Base-by-base conservation (phyloP, 2,329 filamentous ascomycete species). In the Penicillium palitans region DNA sequence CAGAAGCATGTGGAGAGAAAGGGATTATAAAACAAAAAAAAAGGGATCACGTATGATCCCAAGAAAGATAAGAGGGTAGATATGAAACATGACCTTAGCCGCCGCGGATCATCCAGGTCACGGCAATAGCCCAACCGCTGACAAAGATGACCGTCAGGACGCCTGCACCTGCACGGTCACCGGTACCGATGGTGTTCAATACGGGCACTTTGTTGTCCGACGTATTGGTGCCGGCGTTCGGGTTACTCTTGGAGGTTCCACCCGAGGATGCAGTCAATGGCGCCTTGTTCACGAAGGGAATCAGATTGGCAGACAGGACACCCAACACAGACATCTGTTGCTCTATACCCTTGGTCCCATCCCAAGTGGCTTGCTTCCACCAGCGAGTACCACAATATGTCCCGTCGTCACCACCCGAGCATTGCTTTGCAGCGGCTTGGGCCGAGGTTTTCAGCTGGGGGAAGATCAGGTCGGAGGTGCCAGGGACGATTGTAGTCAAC, bases 401-500 rank as follows among this genome's bases (percentile, higher is more conserved):
- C 7, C 82, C 80, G 10, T 84, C 81, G 9, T 81, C 79, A 1
- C 75, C 73, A 3, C 84, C 86, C 2, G 83, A 85, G 72, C 89
- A 91, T 60, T 86, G 83, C 57, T 80, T 80, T 1, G 85, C 82
- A 1, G 87, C 89, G 0, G 82, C 87, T 51, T 79, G 59, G 5
- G 88, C 79, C 1, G 87, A 89, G 1, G 76, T 82, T 52, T 78
- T 75, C 13, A 91, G 78, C 44, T 84, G 80, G 0, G 85, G 82
- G 59, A 84, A 76, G 62, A 92, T 85, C 42, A 71, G 74, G 1
- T 80, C 74, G 21, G 71, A 70, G 1, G 83, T 86, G 54, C 81
- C 81, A 0, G 89, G 88, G 0, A 84, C 87, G 25, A 91, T 65
- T 65, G 87, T 82, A 4, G 85, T 83, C 5, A 84, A 80, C 33